Conservation (phyloP, 2,329 filamentous ascomycete species). For the Aspergillus tubingensis region DNA sequence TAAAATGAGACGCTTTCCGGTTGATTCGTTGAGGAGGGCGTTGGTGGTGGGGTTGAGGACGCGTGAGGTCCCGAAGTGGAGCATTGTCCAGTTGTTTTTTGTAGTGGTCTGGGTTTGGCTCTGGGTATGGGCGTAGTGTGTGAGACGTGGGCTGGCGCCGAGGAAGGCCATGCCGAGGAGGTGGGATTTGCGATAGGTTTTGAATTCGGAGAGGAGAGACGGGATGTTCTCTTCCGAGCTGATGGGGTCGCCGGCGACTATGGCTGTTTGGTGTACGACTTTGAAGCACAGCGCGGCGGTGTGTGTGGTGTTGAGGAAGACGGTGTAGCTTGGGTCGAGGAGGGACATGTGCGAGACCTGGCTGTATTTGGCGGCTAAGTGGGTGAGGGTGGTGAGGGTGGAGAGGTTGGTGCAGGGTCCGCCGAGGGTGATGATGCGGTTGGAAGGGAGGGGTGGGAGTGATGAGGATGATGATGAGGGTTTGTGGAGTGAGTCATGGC, state of each 20-base stretch:
- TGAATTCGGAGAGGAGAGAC: slow-evolving; percentile 39
- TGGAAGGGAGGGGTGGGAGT: background rate
- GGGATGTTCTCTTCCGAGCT: slow-evolving; percentile 31
- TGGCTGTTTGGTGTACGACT: slow-evolving; percentile 37
- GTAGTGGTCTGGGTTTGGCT: no score
- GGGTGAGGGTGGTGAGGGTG: background rate
- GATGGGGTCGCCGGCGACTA: slow-evolving; percentile 45
- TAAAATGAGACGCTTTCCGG: slow-evolving; percentile 40
- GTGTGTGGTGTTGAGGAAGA: slow-evolving; percentile 41
- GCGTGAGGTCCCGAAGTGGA: slow-evolving; percentile 43
- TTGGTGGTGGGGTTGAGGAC: slow-evolving; percentile 46
- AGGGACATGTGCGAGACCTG: slow-evolving; percentile 48
- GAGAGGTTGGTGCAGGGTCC: background rate
- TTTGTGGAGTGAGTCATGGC: background rate
- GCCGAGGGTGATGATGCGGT: background rate
- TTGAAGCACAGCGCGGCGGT: slow-evolving; percentile 45
- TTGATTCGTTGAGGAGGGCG: slow-evolving; percentile 37
- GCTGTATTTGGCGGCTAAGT: slow-evolving; percentile 37
- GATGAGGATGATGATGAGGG: background rate
- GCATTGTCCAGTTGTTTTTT: slow-evolving; percentile 33
- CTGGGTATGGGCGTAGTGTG: slow-evolving; percentile 26
- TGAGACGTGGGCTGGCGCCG: slow-evolving; percentile 39
- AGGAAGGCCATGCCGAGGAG: slow-evolving; percentile 40
- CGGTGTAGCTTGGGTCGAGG: slow-evolving; percentile 44
- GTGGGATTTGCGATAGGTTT: slow-evolving; percentile 32